Percentiles rank a stretch among this genome's conserved stretches.
These are phyloP conservation scores for Wickerhamomyces rabaulensis DNA, from an alignment of 805 yeast genomes.

Conservation along the genomic window DNA sequence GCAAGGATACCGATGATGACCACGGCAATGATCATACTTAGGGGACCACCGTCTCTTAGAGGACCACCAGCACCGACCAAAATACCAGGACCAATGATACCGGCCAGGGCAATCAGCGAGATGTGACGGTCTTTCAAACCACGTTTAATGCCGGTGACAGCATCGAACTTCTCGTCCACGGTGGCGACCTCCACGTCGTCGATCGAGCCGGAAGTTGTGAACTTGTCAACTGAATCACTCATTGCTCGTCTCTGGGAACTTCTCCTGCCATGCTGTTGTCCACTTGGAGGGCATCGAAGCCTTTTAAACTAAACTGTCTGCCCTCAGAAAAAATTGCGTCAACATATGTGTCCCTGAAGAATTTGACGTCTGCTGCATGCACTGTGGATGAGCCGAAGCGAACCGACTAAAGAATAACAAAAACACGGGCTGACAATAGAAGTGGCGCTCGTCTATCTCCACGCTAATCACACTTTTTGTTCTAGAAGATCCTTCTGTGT, in stretches of 20 bases:
- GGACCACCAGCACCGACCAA: conserved; percentile 51
- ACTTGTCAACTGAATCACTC: neutral
- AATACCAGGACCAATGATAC: conserved; percentile 59
- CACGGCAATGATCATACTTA: conserved; percentile 41
- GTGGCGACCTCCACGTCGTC: neutral
- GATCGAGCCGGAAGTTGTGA: neutral
- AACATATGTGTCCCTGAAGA: neutral
- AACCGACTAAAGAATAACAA: too few relatives aligned
- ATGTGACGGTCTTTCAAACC: conserved; percentile 48
- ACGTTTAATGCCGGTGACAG: conserved; percentile 33
- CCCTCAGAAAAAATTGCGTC: neutral
- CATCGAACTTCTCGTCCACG: conserved; percentile 11
- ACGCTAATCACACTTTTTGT: too few relatives aligned
- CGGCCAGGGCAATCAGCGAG: conserved; percentile 48
- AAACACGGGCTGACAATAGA: too few relatives aligned
- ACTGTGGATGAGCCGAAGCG: neutral
- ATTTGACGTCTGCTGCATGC: too few relatives aligned
- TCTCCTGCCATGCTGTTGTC: too few relatives aligned
- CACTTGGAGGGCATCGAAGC: too few relatives aligned
- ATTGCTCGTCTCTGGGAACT: neutral
- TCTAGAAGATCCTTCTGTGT: too few relatives aligned
- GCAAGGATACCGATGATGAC: conserved; percentile 50
- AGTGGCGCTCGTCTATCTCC: too few relatives aligned
- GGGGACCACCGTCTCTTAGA: conserved; percentile 46
- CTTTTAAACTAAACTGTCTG: too few relatives aligned